Conservation (phyloP, 2,329 filamentous ascomycete genomes). For the Colletotrichum sp. region DNA sequence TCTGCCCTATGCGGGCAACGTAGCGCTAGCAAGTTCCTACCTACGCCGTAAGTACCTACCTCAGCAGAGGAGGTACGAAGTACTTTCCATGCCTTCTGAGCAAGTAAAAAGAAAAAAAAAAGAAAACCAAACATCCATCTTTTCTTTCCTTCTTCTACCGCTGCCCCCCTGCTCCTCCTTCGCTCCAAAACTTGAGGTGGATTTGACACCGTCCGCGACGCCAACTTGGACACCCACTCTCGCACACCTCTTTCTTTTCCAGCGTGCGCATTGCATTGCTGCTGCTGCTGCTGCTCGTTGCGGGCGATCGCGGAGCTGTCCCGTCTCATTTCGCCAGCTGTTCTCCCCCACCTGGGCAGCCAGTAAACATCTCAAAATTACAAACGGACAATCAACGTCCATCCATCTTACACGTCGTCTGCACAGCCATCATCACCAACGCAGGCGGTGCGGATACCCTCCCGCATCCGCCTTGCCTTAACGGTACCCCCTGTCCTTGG, state of each 20-base stretch:
- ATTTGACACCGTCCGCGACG: not conserved
- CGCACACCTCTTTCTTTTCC: not conserved
- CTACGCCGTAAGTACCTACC: not conserved
- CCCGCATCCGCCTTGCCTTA: not conserved
- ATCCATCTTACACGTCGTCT: not conserved
- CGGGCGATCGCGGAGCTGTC: not conserved
- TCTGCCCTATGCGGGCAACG: not conserved
- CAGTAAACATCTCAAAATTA: not conserved
- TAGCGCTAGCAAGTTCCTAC: not conserved
- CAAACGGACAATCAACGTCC: not conserved
- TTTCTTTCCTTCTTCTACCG: not conserved
- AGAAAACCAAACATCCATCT: not conserved
- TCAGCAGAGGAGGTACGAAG: not conserved
- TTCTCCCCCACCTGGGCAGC: not conserved
- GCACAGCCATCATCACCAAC: not conserved
- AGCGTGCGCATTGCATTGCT: not conserved
- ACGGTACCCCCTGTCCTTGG: not conserved
- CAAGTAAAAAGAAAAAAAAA: not conserved
- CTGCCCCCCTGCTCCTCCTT: not conserved
- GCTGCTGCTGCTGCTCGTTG: not conserved
- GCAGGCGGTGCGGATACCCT: not conserved
- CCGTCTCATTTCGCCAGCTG: not conserved
- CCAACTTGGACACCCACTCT: not conserved
- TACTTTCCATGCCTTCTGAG: not conserved
- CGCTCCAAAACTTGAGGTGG: not conserved